These are phyloP conservation scores for Trichodelitschia bisporula DNA, from an alignment of 495 filamentous ascomycete genomes.

Conservation along the genomic window DNA sequence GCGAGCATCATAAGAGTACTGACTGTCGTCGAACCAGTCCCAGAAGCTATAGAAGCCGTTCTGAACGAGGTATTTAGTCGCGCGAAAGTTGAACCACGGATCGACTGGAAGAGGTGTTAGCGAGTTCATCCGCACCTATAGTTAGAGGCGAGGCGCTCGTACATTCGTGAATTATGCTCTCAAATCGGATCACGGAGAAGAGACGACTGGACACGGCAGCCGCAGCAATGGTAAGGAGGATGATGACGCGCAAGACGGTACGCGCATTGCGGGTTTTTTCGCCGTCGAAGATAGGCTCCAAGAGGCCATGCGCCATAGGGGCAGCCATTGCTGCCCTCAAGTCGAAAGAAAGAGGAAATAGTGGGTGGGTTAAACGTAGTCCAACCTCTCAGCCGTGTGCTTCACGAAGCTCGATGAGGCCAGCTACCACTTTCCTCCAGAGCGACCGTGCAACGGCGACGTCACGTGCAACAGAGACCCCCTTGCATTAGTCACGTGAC, in stretches of 20 bases:
- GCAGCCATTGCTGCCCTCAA: too few relatives aligned
- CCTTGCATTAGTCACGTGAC: too few relatives aligned
- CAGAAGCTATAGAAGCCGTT: conserved; percentile 98
- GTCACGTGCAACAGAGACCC: too few relatives aligned
- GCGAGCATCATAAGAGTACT: conserved; percentile 9
- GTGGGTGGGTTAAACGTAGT: too few relatives aligned
- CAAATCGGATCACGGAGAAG: conserved; percentile 98
- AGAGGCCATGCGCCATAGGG: too few relatives aligned
- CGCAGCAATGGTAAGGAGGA: conserved; percentile 76
- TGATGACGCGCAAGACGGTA: conserved; percentile 69
- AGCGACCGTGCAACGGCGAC: too few relatives aligned
- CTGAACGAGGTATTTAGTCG: conserved; percentile 88
- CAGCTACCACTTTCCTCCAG: too few relatives aligned
- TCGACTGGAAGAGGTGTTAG: conserved; percentile 36
- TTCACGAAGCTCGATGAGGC: too few relatives aligned
- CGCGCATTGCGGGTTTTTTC: conserved; percentile 47
- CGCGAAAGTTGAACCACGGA: conserved; percentile 99
- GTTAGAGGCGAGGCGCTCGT: conserved; percentile 18
- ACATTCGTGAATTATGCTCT: conserved; percentile 99
- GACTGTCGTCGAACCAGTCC: conserved; percentile 99
- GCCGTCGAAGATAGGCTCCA: conserved; percentile 2
- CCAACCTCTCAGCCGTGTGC: too few relatives aligned
- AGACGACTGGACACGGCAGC: conserved; percentile 84
- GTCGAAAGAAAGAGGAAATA: too few relatives aligned
- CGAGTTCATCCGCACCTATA: conserved; percentile 4